These are phyloP conservation scores for Paradendryphiella salina DNA, from an alignment of 2,329 filamentous ascomycete genomes.

Conservation along the genomic window DNA sequence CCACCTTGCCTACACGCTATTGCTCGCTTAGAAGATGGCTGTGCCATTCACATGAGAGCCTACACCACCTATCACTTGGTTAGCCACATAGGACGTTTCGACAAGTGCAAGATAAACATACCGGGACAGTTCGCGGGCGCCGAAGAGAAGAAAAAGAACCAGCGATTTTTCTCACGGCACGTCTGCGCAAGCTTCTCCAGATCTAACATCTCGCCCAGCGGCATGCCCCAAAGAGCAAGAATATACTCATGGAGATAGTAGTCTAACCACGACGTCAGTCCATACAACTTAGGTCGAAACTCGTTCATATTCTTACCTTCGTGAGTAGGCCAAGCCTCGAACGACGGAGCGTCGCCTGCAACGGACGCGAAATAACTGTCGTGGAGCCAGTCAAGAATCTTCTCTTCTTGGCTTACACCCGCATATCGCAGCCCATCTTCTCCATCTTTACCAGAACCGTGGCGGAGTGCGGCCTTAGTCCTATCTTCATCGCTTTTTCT, in stretches of 20 bases:
- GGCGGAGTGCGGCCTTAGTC: slow-evolving; percentile 47
- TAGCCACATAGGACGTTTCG: not conserved
- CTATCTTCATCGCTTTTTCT: slow-evolving; percentile 45
- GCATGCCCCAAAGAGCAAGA: slow-evolving; percentile 49
- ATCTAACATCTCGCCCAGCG: slow-evolving; percentile 48
- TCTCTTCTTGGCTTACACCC: slow-evolving; percentile 58
- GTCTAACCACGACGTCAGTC: slow-evolving; percentile 19
- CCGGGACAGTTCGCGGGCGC: slow-evolving; percentile 62
- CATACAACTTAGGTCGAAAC: not conserved
- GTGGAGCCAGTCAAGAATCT: slow-evolving; percentile 67
- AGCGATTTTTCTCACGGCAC: slow-evolving; percentile 60
- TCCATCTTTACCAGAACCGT: slow-evolving; percentile 48
- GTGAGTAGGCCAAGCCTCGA: slow-evolving; percentile 65
- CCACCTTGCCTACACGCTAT: no score
- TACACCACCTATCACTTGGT: slow-evolving; percentile 43
- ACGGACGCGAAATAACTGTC: slow-evolving; percentile 70
- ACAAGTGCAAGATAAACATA: slow-evolving; percentile 11
- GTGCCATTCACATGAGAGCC: slow-evolving; percentile 51
- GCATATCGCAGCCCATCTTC: slow-evolving; percentile 51
- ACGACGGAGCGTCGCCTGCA: slow-evolving; percentile 64
- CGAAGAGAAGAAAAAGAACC: slow-evolving; percentile 66
- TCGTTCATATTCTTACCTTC: slow-evolving; percentile 32
- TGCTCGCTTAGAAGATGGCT: slow-evolving; percentile 40
- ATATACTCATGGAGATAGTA: slow-evolving; percentile 46
- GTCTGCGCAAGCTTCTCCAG: slow-evolving; percentile 58